A percentile compares a stretch with the other conserved stretches of the same genome.
Conservation (phyloP, 2,329 filamentous ascomycete genomes). For the Hypoxylon sp. region DNA sequence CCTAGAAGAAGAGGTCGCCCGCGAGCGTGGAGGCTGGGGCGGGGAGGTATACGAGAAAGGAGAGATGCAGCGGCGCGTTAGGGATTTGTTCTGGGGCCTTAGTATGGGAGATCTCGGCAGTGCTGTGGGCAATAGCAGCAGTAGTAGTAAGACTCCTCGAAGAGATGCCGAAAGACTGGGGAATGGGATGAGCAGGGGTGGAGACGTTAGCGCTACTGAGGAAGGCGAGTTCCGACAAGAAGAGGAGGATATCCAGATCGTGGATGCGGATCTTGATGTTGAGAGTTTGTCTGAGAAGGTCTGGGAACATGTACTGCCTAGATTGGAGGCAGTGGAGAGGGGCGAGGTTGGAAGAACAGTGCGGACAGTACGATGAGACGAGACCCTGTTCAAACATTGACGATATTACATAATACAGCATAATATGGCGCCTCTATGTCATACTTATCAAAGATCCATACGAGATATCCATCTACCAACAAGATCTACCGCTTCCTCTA, state of each 20-base stretch:
- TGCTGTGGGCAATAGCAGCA: conserved; percentile 42
- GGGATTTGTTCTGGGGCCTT: conserved; percentile 77
- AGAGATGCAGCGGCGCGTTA: conserved; percentile 84
- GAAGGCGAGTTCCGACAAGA: conserved; percentile 62
- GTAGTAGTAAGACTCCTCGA: conserved; percentile 28
- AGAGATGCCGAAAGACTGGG: conserved; percentile 39
- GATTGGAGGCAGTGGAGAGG: conserved; percentile 64
- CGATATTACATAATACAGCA: conserved; percentile 1
- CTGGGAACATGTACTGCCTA: conserved; percentile 65
- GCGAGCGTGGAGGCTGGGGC: conserved; percentile 86
- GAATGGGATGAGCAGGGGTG: conserved; percentile 39
- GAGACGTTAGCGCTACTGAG: conserved; percentile 36
- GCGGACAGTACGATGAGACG: conserved; percentile 59
- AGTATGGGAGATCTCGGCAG: conserved; percentile 62
- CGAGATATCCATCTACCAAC: not conserved
- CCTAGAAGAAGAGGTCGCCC: conserved; percentile 79
- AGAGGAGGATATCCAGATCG: conserved; percentile 67
- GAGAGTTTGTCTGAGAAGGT: conserved; percentile 71
- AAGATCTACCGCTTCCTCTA: no score
- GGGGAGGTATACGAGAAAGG: conserved; percentile 89
- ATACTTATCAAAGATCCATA: not conserved
- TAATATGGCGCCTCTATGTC: not conserved
- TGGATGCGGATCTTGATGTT: conserved; percentile 67
- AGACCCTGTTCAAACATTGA: not conserved
- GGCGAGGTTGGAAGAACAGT: conserved; percentile 64